Evolutionary conservation across 2,329 filamentous ascomycete genomes (phyloP).

Genomic region (Fusarium pseudoanthophilum): DNA sequence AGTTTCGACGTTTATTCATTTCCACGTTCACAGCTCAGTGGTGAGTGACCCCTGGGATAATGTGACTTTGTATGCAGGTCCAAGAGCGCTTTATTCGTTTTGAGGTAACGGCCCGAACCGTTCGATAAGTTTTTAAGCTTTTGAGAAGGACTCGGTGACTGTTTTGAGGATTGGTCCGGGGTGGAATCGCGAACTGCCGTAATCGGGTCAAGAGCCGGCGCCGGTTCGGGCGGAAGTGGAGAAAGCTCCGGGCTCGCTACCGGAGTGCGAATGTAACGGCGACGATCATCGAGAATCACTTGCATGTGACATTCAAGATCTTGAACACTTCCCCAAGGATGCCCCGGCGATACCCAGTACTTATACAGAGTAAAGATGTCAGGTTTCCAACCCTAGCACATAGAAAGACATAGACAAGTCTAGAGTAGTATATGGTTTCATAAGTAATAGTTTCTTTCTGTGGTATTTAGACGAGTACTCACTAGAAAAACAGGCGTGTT

Average conservation of each 20-base stretch:
- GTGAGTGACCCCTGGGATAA: conserved; percentile 5
- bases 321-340: conserved; percentile 67
- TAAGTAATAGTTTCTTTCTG: not conserved
- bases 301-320: not conserved
- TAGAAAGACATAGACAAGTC: accelerated
- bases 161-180: conserved; percentile 12
- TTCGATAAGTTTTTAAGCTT: not conserved
- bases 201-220: conserved; percentile 30
- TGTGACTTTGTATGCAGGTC: conserved; percentile 9
- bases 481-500: not conserved
- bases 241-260: not conserved
- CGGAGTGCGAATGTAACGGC: not conserved
- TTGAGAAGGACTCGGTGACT: conserved; percentile 13
- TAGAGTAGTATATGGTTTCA: not conserved
- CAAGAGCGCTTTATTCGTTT: conserved; percentile 11
- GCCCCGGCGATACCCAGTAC: conserved; percentile 58
- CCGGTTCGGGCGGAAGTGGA: conserved; percentile 24
- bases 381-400: not conserved
- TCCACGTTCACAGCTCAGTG: conserved; percentile 35
- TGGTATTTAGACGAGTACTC: accelerated
- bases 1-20: not conserved
- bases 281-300: not conserved
- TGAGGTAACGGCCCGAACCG: conserved; percentile 33
- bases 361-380: conserved; percentile 13
- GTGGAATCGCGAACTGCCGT: conserved; percentile 21